phyloP scores from a whole-genome alignment of 257 asterid species.

The Solanum clarkiae region DNA sequence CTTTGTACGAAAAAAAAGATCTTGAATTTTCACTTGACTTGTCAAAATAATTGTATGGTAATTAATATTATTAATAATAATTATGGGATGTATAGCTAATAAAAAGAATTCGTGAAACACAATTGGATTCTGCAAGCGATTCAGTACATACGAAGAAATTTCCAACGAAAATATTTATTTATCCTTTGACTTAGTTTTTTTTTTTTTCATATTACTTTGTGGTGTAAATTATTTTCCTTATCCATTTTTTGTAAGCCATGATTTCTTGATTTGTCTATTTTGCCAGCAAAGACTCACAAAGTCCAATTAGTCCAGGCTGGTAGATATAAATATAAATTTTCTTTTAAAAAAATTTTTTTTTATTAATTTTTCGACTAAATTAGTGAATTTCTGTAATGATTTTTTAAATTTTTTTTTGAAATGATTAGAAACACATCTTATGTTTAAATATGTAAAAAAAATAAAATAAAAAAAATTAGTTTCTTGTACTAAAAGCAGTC shows the following conservation, averaged over 20 bases:
- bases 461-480: background rate
- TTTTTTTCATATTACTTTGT: background rate
- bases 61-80: background rate
- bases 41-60: background rate
- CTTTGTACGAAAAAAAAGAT: background rate
- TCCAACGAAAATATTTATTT: background rate
- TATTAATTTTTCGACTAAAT: background rate
- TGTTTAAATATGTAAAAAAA: background rate
- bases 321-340: background rate
- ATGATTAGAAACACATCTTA: background rate
- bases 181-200: background rate
- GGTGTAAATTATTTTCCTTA: background rate
- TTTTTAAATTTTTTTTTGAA: too few species aligned
- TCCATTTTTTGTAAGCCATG: background rate
- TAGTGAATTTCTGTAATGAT: background rate
- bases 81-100: background rate
- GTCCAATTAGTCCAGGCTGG: background rate
- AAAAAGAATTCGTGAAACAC: background rate
- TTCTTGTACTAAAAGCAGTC: background rate
- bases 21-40: background rate
- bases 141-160: background rate
- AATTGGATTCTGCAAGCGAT: background rate
- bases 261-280: background rate
- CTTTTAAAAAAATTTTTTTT: background rate
- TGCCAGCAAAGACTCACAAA: background rate